Evolutionary conservation across 257 asterid species (phyloP).

Genomic region (Solanum bulbocastanum): DNA sequence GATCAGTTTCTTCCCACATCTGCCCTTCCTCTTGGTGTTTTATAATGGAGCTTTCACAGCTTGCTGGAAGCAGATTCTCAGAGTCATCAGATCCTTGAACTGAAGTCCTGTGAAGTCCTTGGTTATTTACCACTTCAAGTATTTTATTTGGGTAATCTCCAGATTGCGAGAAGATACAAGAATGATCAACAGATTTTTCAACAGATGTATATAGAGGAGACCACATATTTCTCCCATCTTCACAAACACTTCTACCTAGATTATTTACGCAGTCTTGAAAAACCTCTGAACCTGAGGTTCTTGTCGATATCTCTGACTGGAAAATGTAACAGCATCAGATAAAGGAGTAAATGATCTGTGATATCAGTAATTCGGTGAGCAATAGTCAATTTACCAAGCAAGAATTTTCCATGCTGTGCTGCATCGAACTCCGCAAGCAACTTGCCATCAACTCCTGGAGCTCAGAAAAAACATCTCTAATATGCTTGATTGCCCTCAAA

Average conservation of each 20-base stretch:
- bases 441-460: constrained; percentile 37
- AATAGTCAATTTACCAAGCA: constrained; percentile 39
- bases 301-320: constrained; percentile 52
- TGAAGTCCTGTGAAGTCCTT: constrained; percentile 30
- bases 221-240: constrained; percentile 30
- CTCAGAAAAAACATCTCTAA: constrained; percentile 44
- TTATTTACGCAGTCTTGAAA: constrained; percentile 24
- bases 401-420: constrained; percentile 33
- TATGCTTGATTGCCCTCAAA: constrained; percentile 49
- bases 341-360: background rate
- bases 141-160: constrained; percentile 30
- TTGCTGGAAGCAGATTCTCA: constrained; percentile 25
- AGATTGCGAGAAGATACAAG: constrained; percentile 13
- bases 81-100: constrained; percentile 11
- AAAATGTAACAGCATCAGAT: constrained; percentile 20
- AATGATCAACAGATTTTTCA: constrained; percentile 21
- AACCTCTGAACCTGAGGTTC: constrained; percentile 36
- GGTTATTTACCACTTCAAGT: constrained; percentile 22
- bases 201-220: constrained; percentile 28
- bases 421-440: constrained; percentile 25
- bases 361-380: background rate
- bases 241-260: constrained; percentile 18
- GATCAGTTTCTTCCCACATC: constrained; percentile 11
- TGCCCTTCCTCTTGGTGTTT: constrained; percentile 30
- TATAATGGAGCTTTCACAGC: constrained; percentile 20